Percentiles rank a stretch among this genome's conserved stretches.
Conservation (phyloP, 1,284 basidiomycete genomes). For the Thelephora terrestris region DNA sequence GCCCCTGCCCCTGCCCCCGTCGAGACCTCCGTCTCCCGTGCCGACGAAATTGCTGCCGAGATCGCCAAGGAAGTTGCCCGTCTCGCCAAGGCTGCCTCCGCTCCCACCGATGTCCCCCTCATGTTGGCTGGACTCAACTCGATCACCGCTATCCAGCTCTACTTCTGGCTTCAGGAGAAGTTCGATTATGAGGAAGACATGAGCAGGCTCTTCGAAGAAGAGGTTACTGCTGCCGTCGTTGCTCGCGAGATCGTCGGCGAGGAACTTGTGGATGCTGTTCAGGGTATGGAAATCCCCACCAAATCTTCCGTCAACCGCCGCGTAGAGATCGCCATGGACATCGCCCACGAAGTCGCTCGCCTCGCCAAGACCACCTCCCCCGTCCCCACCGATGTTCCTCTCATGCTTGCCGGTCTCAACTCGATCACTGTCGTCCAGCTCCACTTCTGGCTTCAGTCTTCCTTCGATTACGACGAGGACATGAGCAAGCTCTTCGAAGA, state of each 20-base stretch:
- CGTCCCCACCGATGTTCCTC: slow-evolving; percentile 13
- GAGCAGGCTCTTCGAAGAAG: slow-evolving; percentile 8
- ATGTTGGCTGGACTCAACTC: slow-evolving; percentile 7
- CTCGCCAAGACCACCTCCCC: slow-evolving; percentile 12
- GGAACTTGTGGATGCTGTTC: neutral
- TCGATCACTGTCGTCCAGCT: slow-evolving; percentile 7
- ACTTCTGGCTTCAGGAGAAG: slow-evolving; percentile 9
- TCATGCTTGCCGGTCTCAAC: slow-evolving; percentile 7
- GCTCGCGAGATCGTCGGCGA: slow-evolving; percentile 7
- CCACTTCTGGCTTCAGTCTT: slow-evolving; percentile 9
- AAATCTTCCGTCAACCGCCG: slow-evolving; percentile 7
- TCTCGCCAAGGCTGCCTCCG: slow-evolving; percentile 10
- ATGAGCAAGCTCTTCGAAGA: slow-evolving; percentile 8
- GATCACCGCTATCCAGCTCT: slow-evolving; percentile 6
- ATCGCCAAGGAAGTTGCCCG: slow-evolving; percentile 18
- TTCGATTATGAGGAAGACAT: slow-evolving; percentile 10
- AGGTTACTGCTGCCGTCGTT: slow-evolving; percentile 7
- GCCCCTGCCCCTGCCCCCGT: neutral
- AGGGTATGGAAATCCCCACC: slow-evolving; percentile 2
- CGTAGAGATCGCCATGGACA: slow-evolving; percentile 17
- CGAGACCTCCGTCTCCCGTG: neutral
- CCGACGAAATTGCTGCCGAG: slow-evolving; percentile 15
- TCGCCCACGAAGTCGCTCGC: slow-evolving; percentile 16
- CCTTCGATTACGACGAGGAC: slow-evolving; percentile 9
- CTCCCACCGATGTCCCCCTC: slow-evolving; percentile 14